A percentile compares a stretch with the other conserved stretches of the same genome.
Evolutionary conservation across 441 rosid species (phyloP).

Genomic region (Erodium chrysanthum): DNA sequence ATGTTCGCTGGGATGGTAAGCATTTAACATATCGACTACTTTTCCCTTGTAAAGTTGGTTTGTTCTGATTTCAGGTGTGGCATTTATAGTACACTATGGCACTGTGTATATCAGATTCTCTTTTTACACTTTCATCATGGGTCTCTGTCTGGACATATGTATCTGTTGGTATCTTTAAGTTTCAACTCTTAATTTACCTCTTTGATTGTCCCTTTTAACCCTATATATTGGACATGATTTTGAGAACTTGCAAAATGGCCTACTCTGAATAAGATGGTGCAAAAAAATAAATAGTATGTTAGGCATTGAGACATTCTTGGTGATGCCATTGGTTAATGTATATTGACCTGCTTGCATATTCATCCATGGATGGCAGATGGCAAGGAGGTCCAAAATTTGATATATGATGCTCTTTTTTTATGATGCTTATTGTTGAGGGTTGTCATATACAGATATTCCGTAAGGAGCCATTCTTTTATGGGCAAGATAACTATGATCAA

Average conservation of each 20-base stretch:
- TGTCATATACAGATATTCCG: conserved; percentile 61
- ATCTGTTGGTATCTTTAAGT: background rate
- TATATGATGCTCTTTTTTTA: background rate
- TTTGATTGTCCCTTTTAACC: background rate
- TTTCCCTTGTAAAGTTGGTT: background rate
- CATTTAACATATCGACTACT: background rate
- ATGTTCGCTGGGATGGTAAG: conserved; percentile 99
- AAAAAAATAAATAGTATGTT: background rate
- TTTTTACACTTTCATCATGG: background rate
- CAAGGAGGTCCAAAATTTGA: background rate
- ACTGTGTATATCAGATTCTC: background rate
- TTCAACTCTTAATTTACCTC: background rate
- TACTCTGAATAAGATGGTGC: background rate
- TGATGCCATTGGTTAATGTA: background rate
- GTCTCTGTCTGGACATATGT: background rate
- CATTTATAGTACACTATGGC: no score
- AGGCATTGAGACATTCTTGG: background rate
- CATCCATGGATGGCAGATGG: background rate
- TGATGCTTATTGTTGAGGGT: conserved; percentile 22
- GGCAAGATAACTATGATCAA: conserved; percentile 85
- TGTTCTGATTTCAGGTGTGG: no score
- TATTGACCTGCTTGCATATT: background rate
- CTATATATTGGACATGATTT: background rate
- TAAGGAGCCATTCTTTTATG: conserved; percentile 81
- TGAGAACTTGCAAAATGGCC: background rate